Conservation (phyloP, 2,329 filamentous ascomycete genomes). For the Colletotrichum caudatum region DNA sequence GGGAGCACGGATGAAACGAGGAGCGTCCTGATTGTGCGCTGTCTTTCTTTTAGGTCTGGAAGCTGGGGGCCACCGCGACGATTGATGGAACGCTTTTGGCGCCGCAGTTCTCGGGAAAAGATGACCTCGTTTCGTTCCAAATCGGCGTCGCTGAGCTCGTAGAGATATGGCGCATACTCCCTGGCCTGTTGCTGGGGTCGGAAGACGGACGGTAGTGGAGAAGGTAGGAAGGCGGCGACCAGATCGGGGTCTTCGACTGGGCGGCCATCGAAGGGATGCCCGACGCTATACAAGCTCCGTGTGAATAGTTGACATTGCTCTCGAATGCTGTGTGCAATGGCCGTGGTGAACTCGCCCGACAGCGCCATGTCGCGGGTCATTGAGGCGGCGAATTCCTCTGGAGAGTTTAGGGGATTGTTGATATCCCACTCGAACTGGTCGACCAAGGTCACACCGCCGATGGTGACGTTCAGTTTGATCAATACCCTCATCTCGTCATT, state of each 20-base stretch:
- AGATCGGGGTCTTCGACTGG: conserved; percentile 94
- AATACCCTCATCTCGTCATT: conserved; percentile 99
- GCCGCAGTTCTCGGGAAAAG: conserved; percentile 91
- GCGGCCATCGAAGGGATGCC: conserved; percentile 94
- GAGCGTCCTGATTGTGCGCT: conserved; percentile 91
- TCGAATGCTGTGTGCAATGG: conserved; percentile 96
- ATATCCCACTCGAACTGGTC: conserved; percentile 99
- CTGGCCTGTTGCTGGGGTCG: conserved; percentile 92
- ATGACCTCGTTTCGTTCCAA: conserved; percentile 91
- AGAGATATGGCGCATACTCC: conserved; percentile 92
- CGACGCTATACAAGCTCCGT: conserved; percentile 90
- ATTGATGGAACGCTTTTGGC: conserved; percentile 96
- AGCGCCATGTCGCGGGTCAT: conserved; percentile 93
- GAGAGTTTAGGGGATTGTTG: conserved; percentile 92
- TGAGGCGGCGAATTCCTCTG: conserved; percentile 90
- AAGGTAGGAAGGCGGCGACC: conserved; percentile 84
- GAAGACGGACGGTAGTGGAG: conserved; percentile 85
- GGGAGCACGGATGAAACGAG: conserved; percentile 94
- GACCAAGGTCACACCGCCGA: conserved; percentile 91
- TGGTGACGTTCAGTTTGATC: conserved; percentile 97
- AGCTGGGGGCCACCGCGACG: conserved; percentile 90
- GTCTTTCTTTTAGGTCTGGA: conserved; percentile 95
- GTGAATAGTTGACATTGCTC: conserved; percentile 97
- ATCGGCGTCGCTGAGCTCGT: conserved; percentile 91
- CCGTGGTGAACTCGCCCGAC: conserved; percentile 95